phyloP scores from a whole-genome alignment of 345 rosid genomes.

The Pistacia integerrima region DNA sequence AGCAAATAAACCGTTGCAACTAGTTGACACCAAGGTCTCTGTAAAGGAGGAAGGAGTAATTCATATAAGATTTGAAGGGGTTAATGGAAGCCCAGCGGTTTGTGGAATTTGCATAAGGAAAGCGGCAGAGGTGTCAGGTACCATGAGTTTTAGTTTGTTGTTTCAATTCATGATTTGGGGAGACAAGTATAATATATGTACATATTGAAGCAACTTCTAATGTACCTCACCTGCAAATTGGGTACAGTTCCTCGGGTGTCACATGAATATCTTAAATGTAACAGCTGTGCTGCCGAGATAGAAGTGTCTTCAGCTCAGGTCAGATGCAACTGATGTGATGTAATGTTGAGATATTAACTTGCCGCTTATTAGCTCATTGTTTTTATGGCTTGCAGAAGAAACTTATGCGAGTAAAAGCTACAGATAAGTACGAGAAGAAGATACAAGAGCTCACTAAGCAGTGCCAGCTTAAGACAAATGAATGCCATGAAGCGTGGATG shows the following conservation, averaged over 20 bases:
- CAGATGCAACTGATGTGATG: constrained; percentile 19
- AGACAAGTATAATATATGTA: not conserved
- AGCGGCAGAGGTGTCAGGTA: constrained; percentile 64
- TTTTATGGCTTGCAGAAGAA: constrained; percentile 61
- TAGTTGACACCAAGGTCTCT: constrained; percentile 64
- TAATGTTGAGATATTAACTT: constrained; percentile 10
- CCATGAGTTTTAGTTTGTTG: not conserved
- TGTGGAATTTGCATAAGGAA: constrained; percentile 84
- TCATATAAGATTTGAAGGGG: constrained; percentile 67
- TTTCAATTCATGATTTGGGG: constrained; percentile 4
- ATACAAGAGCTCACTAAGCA: constrained; percentile 70
- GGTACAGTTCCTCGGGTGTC: constrained; percentile 47
- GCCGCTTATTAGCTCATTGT: constrained; percentile 24
- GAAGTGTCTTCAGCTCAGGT: constrained; percentile 81
- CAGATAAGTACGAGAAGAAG: constrained; percentile 79
- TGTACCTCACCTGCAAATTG: constrained; percentile 22
- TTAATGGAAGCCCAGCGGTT: constrained; percentile 74
- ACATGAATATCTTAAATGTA: constrained; percentile 71
- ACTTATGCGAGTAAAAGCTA: constrained; percentile 68
- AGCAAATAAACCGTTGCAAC: constrained; percentile 75
- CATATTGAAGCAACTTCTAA: constrained; percentile 14
- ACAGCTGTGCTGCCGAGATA: constrained; percentile 64
- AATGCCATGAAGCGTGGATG: constrained; percentile 99
- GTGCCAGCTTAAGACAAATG: constrained; percentile 76
- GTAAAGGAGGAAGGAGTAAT: constrained; percentile 70